Percentiles rank a stretch among this genome's conserved stretches.
These are phyloP conservation scores for Penicillium sclerotigenum DNA, from an alignment of 2,329 filamentous ascomycete species.

Conservation along the genomic window DNA sequence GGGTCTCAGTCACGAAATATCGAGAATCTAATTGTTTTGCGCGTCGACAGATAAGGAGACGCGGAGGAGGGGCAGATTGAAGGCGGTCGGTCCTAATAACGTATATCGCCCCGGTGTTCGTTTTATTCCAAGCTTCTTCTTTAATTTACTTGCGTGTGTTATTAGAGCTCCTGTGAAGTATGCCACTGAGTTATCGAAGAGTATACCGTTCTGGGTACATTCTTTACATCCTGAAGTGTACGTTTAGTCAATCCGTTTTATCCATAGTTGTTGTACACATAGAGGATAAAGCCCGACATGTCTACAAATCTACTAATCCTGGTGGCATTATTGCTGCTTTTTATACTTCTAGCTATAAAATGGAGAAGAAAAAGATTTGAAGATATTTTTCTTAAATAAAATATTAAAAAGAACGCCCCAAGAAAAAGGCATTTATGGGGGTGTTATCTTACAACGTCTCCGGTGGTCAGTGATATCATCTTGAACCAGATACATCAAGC, in stretches of 20 bases:
- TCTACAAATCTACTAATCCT: background rate
- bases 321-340: background rate
- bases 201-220: background rate
- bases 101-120: background rate
- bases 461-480: background rate
- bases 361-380: background rate
- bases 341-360: background rate
- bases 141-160: background rate
- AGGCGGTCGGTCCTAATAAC: constrained; percentile 8
- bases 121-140: background rate
- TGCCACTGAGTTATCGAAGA: background rate
- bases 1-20: background rate
- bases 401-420: no score
- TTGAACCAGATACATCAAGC: background rate
- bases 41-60: constrained; percentile 17
- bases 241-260: background rate
- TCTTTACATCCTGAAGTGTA: background rate
- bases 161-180: background rate
- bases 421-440: no score
- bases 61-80: constrained; percentile 15
- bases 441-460: no score
- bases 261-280: background rate
- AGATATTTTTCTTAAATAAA: no score
- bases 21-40: constrained; percentile 11
- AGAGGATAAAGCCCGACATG: background rate